Conservation (phyloP, 345 rosid species). For the Eucalyptus virginea region DNA sequence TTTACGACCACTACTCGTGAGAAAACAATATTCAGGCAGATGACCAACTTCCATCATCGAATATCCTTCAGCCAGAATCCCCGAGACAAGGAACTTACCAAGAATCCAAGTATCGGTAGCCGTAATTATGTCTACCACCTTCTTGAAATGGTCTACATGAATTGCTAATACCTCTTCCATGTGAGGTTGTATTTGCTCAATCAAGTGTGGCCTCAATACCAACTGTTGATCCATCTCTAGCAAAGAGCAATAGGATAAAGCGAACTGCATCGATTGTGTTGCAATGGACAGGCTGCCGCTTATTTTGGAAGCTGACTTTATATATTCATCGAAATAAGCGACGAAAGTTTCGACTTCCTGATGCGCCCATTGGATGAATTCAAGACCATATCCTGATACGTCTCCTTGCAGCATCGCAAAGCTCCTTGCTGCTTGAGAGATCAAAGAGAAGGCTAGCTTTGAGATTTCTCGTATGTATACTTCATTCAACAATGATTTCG, state of each 20-base stretch:
- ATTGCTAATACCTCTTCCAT: slow-evolving; percentile 32
- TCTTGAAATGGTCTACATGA: slow-evolving; percentile 40
- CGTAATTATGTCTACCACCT: slow-evolving; percentile 35
- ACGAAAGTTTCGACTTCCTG: slow-evolving; percentile 34
- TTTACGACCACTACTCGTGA: slow-evolving; percentile 54
- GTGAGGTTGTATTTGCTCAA: slow-evolving; percentile 26
- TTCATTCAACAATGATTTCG: slow-evolving; percentile 5
- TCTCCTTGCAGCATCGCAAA: slow-evolving; percentile 37
- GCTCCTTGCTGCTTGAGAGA: slow-evolving; percentile 53
- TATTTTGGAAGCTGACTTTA: slow-evolving; percentile 25
- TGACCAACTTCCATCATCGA: slow-evolving; percentile 15
- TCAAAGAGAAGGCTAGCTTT: slow-evolving; percentile 38
- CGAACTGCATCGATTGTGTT: slow-evolving; percentile 32
- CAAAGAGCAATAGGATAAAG: slow-evolving; percentile 33
- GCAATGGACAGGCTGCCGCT: slow-evolving; percentile 26
- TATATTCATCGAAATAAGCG: slow-evolving; percentile 14
- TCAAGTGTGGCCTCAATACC: slow-evolving; percentile 19
- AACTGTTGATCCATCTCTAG: slow-evolving; percentile 25
- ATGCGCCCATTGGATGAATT: slow-evolving; percentile 34
- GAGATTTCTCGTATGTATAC: slow-evolving; percentile 31
- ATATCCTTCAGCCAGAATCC: slow-evolving; percentile 16
- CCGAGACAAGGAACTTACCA: slow-evolving; percentile 39
- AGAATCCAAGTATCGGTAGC: slow-evolving; percentile 44
- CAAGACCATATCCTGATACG: slow-evolving; percentile 17
- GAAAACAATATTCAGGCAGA: slow-evolving; percentile 33